These are phyloP conservation scores for Dactylis glomerata DNA, from an alignment of 176 grass and related monocot genomes.

Conservation along the genomic window DNA sequence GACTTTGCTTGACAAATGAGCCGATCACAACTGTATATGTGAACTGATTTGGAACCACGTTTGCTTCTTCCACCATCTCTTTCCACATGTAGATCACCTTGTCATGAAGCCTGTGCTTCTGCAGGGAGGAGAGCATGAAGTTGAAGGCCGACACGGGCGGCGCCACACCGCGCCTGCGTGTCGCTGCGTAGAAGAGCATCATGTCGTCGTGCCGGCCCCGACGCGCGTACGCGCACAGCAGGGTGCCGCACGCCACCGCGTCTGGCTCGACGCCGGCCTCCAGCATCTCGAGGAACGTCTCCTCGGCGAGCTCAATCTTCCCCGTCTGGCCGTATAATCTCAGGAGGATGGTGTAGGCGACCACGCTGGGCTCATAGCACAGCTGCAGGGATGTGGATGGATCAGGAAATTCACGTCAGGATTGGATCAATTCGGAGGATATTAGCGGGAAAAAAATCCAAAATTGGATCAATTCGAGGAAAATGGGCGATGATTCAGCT, in stretches of 20 bases:
- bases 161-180: constrained; percentile 48
- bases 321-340: constrained; percentile 61
- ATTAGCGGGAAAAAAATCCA: too few species aligned
- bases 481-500: background rate
- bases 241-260: constrained; percentile 82
- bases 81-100: constrained; percentile 77
- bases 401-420: background rate
- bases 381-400: constrained; percentile 36
- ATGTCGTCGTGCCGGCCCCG: constrained; percentile 76
- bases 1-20: constrained; percentile 56
- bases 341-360: constrained; percentile 87
- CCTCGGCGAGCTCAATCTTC: constrained; percentile 76
- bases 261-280: constrained; percentile 76
- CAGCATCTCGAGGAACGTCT: constrained; percentile 94
- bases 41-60: constrained; percentile 58
- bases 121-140: constrained; percentile 91
- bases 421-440: background rate
- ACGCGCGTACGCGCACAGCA: constrained; percentile 85
- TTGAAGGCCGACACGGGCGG: constrained; percentile 73
- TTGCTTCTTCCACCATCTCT: constrained; percentile 51
- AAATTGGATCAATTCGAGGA: background rate
- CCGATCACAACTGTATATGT: constrained; percentile 62
- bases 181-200: constrained; percentile 72
- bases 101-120: constrained; percentile 82
- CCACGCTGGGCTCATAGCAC: constrained; percentile 80